phyloP scores from a whole-genome alignment of 106 monocot species.

The Dendrobium chrysotoxum region DNA sequence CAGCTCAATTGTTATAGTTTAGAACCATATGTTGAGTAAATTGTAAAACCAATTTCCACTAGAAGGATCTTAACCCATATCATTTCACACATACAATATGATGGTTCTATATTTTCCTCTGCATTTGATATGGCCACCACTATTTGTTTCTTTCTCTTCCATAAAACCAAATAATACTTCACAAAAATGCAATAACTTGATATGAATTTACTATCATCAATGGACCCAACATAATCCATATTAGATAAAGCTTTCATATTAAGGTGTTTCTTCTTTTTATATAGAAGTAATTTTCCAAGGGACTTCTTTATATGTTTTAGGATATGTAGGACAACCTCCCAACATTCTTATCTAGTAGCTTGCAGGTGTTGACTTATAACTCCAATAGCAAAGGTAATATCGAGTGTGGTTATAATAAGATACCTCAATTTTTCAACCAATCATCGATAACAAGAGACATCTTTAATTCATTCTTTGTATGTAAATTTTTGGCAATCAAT shows the following conservation, averaged over 20 bases:
- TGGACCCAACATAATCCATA: not conserved
- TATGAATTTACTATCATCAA: not conserved
- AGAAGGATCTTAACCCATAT: not conserved
- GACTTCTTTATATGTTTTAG: not conserved
- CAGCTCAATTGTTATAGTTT: too few species aligned
- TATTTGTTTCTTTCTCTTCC: not conserved
- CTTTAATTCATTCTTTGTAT: too few species aligned
- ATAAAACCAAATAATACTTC: not conserved
- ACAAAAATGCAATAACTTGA: not conserved
- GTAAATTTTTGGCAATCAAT: too few species aligned
- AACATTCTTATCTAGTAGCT: too few species aligned
- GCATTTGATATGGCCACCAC: not conserved
- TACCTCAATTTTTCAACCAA: too few species aligned
- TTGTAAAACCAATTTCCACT: not conserved
- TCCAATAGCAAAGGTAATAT: too few species aligned
- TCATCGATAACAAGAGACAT: too few species aligned
- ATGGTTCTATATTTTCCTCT: not conserved
- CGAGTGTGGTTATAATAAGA: too few species aligned
- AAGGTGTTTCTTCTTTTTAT: not conserved
- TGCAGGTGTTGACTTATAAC: too few species aligned
- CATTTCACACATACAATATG: not conserved
- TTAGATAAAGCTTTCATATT: not conserved
- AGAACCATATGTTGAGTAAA: not conserved
- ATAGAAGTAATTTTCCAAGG: not conserved
- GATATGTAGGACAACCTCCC: not conserved